These are phyloP conservation scores for Mariannaea sp. DNA, from an alignment of 2,329 filamentous ascomycete genomes.

Conservation along the genomic window DNA sequence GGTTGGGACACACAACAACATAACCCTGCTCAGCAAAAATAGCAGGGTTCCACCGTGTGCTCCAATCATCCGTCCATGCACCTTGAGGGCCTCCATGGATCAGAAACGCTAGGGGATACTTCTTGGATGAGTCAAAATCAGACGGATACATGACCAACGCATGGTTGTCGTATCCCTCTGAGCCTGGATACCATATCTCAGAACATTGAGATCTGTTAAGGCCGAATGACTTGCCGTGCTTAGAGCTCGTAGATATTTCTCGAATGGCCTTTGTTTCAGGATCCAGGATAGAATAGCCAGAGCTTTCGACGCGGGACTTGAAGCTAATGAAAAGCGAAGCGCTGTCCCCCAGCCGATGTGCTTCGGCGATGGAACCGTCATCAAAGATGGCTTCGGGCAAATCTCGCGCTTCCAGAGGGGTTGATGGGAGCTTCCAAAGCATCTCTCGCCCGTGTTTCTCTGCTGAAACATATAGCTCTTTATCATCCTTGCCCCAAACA, in stretches of 20 bases:
- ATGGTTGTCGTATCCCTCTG: constrained; percentile 68
- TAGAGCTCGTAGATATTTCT: constrained; percentile 67
- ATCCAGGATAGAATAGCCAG: constrained; percentile 66
- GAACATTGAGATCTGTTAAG: constrained; percentile 66
- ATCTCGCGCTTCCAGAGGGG: constrained; percentile 53
- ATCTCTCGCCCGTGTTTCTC: constrained; percentile 69
- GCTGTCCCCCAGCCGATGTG: constrained; percentile 56
- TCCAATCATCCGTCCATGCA: constrained; percentile 77
- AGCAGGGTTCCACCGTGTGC: constrained; percentile 83
- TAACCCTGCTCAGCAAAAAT: constrained; percentile 89
- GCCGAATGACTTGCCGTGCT: constrained; percentile 68
- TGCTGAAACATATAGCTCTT: constrained; percentile 72
- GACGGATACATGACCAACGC: constrained; percentile 70
- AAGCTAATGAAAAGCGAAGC: constrained; percentile 65
- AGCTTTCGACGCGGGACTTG: constrained; percentile 74
- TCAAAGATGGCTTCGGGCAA: constrained; percentile 56
- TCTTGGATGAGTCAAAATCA: constrained; percentile 69
- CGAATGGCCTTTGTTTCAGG: constrained; percentile 44
- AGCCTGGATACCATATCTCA: constrained; percentile 72
- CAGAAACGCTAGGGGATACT: constrained; percentile 77
- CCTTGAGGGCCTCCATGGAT: constrained; percentile 85
- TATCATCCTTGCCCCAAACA: constrained; percentile 62
- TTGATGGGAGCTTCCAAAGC: constrained; percentile 66
- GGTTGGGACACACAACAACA: constrained; percentile 80
- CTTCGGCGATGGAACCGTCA: constrained; percentile 59